Evolutionary conservation across 176 grass and related monocot species (phyloP), one percentile per base, ranked within the genome.

Genomic region (Cocos nucifera): DNA sequence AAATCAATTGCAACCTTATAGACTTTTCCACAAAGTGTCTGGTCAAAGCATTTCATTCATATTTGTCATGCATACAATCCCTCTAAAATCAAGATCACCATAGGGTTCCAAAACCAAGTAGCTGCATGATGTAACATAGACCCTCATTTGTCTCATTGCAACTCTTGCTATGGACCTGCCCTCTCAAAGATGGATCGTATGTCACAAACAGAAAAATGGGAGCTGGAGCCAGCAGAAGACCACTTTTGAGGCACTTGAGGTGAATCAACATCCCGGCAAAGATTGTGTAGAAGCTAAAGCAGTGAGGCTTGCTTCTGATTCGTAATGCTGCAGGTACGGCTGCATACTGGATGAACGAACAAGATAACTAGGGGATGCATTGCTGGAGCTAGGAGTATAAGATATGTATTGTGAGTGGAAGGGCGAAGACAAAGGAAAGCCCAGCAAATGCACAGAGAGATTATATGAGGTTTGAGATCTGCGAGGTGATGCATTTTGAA

Each of bases 251-350:
- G 21, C 20, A 16, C 5, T 21, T 10, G 15, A 27, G 14, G 22
- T 22, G 25, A 17, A 54, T 90, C 75, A 97, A 30, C 87, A 97
- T 49, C 87, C 87, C 0, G 92, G 92, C 22, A 91, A 65, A 1
- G 93, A 97, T 53, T 91, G 84, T 6, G 65, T 73, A 0, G 84
- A 91, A 0, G 71, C 82, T 80, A 97, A 79, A 51, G 72, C 87
- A 7, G 84, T 83, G 28, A 97, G 56, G 49, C 87, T 91, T 8
- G 73, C 68, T 17, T 71, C 80, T 26, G 91, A 90, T 50, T 87
- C 93, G 4, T 72, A 79, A 27, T 90, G 78, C 61, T 80, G 56
- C 78, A 96, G 48, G 77, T 82, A 96, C 16, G 87, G 88, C 15
- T 80, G 83, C 16, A 69, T 77, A 51, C 86, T 83, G 2, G 82